Conservation (phyloP, 768 basidiomycete genomes). For the Suillus clintonianus region DNA sequence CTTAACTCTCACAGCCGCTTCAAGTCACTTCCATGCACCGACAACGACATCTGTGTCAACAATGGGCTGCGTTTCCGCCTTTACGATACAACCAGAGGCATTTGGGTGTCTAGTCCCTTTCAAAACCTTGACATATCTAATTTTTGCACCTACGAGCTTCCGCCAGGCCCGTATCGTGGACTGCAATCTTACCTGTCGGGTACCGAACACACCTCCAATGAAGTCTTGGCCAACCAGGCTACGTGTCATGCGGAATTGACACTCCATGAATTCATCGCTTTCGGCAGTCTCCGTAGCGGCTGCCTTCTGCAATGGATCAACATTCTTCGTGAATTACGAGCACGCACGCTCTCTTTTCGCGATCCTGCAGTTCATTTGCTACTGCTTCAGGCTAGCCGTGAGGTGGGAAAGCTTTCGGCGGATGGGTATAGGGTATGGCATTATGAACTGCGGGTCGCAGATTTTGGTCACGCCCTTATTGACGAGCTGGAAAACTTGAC, state of each 20-base stretch:
- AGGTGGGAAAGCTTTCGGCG: slow-evolving; percentile 32
- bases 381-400: slow-evolving; percentile 41
- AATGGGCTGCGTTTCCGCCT: no score
- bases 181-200: slow-evolving; percentile 38
- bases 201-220: slow-evolving; percentile 42
- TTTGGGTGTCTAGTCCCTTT: no score
- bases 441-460: slow-evolving; percentile 25
- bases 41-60: no score
- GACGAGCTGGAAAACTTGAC: slow-evolving; percentile 32
- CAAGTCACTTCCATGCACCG: no score
- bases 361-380: slow-evolving; percentile 40
- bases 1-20: no score
- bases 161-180: slow-evolving; percentile 29
- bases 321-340: slow-evolving; percentile 41
- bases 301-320: slow-evolving; percentile 47
- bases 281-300: slow-evolving; percentile 43
- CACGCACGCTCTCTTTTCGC: slow-evolving; percentile 35
- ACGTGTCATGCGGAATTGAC: slow-evolving; percentile 37
- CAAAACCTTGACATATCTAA: no score
- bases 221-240: slow-evolving; percentile 42
- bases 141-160: no score
- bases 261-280: slow-evolving; percentile 44
- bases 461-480: slow-evolving; percentile 37
- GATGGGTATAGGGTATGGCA: slow-evolving; percentile 36
- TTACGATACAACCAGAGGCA: no score